Evolutionary conservation across 306 rosid genomes (phyloP).

Genomic region (Abrus precatorius): DNA sequence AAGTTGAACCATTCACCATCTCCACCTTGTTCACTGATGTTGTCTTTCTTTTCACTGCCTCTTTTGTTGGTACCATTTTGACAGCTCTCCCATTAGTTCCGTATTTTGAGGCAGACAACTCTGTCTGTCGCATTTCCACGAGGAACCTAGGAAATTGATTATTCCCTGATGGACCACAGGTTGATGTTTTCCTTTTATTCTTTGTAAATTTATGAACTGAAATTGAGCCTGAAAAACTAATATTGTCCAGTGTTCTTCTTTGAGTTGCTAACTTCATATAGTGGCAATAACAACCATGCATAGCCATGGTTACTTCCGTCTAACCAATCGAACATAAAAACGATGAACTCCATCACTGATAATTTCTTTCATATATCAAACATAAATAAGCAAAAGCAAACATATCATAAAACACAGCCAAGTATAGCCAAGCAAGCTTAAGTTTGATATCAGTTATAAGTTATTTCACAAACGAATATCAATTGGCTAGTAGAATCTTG

Average conservation of each 20-base stretch:
- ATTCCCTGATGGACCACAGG: constrained; percentile 28
- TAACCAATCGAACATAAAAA: background rate
- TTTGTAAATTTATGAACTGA: constrained; percentile 53
- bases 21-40: constrained; percentile 49
- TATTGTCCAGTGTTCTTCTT: constrained; percentile 50
- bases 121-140: constrained; percentile 62
- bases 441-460: background rate
- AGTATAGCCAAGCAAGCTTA: background rate
- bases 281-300: constrained; percentile 63
- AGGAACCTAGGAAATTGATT: constrained; percentile 43
- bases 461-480: background rate
- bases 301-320: constrained; percentile 68
- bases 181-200: constrained; percentile 37
- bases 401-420: background rate
- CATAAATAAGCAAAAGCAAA: background rate
- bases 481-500: background rate
- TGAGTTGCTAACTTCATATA: constrained; percentile 52
- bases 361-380: background rate
- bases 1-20: constrained; percentile 60
- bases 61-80: constrained; percentile 75
- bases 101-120: constrained; percentile 55
- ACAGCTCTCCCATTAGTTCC: constrained; percentile 70
- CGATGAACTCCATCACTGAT: background rate
- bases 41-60: constrained; percentile 59
- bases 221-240: constrained; percentile 70